Percentiles rank a stretch among this genome's conserved stretches.
Evolutionary conservation across 2,329 filamentous ascomycete genomes (phyloP).

Genomic region (Huntiella moniliformis): DNA sequence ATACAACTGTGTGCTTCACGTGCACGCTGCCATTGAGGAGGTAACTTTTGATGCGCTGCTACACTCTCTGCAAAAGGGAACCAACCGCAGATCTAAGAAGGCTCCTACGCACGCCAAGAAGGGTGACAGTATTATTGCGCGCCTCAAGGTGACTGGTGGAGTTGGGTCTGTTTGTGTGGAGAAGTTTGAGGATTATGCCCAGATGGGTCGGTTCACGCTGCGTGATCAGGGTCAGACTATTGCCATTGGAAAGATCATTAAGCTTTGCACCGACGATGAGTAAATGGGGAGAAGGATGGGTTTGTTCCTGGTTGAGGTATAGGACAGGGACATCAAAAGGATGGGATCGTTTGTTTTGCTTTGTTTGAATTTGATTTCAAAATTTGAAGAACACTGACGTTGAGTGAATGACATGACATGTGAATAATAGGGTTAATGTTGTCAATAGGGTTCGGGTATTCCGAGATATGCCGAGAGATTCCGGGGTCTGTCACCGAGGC

Average conservation of each 20-base stretch:
- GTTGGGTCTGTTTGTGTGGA: constrained; percentile 83
- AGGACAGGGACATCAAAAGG: background rate
- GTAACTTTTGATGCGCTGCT: constrained; percentile 76
- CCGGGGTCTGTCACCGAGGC: too few species aligned
- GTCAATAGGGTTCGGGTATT: too few species aligned
- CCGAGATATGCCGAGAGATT: too few species aligned
- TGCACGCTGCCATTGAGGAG: constrained; percentile 94
- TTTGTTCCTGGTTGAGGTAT: background rate
- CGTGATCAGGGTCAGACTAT: constrained; percentile 95
- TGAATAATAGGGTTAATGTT: too few species aligned
- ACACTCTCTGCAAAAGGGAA: constrained; percentile 92
- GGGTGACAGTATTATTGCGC: constrained; percentile 72
- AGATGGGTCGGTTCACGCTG: constrained; percentile 78
- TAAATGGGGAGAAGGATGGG: constrained; percentile 2
- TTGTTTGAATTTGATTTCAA: too few species aligned
- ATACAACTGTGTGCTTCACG: constrained; percentile 95
- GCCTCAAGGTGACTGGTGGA: constrained; percentile 70
- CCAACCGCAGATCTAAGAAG: constrained; percentile 78
- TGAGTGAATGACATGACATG: too few species aligned
- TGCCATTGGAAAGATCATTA: constrained; percentile 97
- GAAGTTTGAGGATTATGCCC: constrained; percentile 86
- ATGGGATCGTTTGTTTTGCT: too few species aligned
- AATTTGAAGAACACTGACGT: too few species aligned
- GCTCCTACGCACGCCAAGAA: constrained; percentile 78
- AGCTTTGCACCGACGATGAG: constrained; percentile 39